Conservation (phyloP, 441 rosid genomes). For the Croton setiger region DNA sequence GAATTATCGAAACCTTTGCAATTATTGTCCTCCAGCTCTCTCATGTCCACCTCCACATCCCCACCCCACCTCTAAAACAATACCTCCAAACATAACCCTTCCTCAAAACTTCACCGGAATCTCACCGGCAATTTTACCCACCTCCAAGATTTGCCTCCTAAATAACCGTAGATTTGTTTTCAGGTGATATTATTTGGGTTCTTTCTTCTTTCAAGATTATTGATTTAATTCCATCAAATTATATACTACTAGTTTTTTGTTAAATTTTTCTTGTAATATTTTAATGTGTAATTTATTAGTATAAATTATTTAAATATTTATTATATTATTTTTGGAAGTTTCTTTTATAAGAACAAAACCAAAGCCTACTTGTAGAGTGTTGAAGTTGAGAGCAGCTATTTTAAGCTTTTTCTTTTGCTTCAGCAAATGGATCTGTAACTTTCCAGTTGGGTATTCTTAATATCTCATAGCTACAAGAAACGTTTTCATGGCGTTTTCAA, state of each 20-base stretch:
- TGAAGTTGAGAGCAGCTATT: neutral
- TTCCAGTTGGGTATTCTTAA: neutral
- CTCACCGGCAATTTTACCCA: slow-evolving; percentile 10
- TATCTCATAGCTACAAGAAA: neutral
- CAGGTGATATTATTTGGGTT: slow-evolving; percentile 8
- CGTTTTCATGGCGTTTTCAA: neutral
- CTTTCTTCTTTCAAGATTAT: neutral
- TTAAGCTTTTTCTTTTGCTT: neutral
- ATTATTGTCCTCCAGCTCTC: slow-evolving; percentile 20
- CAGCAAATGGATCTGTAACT: slow-evolving; percentile 3
- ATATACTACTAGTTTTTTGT: neutral
- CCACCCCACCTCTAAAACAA: neutral
- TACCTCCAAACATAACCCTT: neutral
- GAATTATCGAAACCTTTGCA: slow-evolving; percentile 11
- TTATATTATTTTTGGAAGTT: neutral
- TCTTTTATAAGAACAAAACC: neutral
- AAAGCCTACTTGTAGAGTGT: neutral
- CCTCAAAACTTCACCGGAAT: slow-evolving; percentile 17
- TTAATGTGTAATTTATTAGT: neutral
- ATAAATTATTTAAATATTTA: neutral
- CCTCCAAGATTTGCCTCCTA: slow-evolving; percentile 4
- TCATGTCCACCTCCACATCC: neutral
- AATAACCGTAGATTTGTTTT: neutral
- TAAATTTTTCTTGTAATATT: neutral
- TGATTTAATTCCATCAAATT: neutral